These are phyloP conservation scores for Ceratocystis variospora DNA, from an alignment of 2,329 filamentous ascomycete genomes.

Conservation along the genomic window DNA sequence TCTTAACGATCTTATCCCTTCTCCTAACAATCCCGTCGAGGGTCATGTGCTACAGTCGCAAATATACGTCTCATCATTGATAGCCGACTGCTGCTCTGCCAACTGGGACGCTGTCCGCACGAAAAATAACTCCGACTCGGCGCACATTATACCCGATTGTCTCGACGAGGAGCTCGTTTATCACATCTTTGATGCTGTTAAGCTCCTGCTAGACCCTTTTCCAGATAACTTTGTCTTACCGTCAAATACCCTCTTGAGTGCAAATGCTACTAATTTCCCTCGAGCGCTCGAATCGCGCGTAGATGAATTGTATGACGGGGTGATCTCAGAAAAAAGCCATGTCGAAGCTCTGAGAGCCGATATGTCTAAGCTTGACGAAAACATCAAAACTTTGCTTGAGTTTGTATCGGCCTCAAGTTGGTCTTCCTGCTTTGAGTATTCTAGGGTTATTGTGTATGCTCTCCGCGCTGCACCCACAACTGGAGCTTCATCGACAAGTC, in stretches of 20 bases:
- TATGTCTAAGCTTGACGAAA: slow-evolving; percentile 36
- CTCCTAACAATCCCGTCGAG: slow-evolving; percentile 37
- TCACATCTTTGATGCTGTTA: slow-evolving; percentile 43
- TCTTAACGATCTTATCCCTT: slow-evolving; percentile 42
- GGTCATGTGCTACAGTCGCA: slow-evolving; percentile 49
- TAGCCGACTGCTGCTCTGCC: slow-evolving; percentile 50
- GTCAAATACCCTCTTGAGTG: slow-evolving; percentile 40
- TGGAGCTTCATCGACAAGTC: background rate
- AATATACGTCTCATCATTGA: slow-evolving; percentile 47
- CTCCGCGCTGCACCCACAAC: slow-evolving; percentile 27
- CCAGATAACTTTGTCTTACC: slow-evolving; percentile 44
- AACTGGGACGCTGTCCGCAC: slow-evolving; percentile 40
- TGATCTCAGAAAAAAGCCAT: slow-evolving; percentile 11
- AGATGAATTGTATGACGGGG: slow-evolving; percentile 16
- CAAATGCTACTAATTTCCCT: slow-evolving; percentile 14
- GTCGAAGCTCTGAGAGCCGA: slow-evolving; percentile 15
- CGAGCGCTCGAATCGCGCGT: slow-evolving; percentile 12
- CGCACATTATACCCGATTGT: slow-evolving; percentile 26
- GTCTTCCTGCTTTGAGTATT: slow-evolving; percentile 44
- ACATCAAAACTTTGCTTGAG: slow-evolving; percentile 45
- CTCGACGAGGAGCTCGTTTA: slow-evolving; percentile 39
- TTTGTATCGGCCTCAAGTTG: slow-evolving; percentile 53
- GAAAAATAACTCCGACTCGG: slow-evolving; percentile 18
- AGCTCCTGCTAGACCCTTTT: slow-evolving; percentile 43
- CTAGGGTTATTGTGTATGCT: slow-evolving; percentile 39